These are phyloP conservation scores for Podospora australis DNA, from an alignment of 495 filamentous ascomycete genomes.

Conservation along the genomic window DNA sequence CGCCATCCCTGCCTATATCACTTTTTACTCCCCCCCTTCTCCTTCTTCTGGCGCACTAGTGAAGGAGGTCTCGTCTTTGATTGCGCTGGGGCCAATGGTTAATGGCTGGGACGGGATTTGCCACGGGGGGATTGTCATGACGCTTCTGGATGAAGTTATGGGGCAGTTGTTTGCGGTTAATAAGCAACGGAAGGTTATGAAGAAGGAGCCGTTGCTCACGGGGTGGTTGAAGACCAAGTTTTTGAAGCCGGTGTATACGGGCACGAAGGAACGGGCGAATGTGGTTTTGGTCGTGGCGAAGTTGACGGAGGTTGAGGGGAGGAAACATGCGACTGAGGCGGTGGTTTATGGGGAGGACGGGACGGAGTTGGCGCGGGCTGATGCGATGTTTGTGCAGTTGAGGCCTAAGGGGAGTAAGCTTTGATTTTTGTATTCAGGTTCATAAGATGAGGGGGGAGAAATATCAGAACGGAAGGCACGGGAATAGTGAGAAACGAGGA, in stretches of 20 bases:
- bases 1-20: conserved; percentile 46
- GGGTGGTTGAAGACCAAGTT: conserved; percentile 55
- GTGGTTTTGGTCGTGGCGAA: conserved; percentile 44
- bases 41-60: background rate
- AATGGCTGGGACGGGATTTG: conserved; percentile 52
- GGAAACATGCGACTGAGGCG: conserved; percentile 43
- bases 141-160: conserved; percentile 50
- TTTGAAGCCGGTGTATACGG: conserved; percentile 47
- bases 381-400: conserved; percentile 40
- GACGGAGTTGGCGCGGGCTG: conserved; percentile 40
- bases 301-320: conserved; percentile 32
- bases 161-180: conserved; percentile 47
- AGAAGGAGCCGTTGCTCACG: conserved; percentile 36
- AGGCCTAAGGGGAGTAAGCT: conserved; percentile 7
- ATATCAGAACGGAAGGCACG: too few species aligned
- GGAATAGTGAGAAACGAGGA: too few species aligned
- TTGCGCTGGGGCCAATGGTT: conserved; percentile 49
- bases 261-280: conserved; percentile 19
- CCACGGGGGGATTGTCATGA: conserved; percentile 57
- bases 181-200: conserved; percentile 21
- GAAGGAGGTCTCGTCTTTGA: conserved; percentile 34
- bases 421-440: background rate
- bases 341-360: conserved; percentile 33
- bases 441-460: too few species aligned
- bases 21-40: conserved; percentile 33